phyloP scores from a whole-genome alignment of 2,329 filamentous ascomycete species.

The Pseudovirgaria hyperparasitica region DNA sequence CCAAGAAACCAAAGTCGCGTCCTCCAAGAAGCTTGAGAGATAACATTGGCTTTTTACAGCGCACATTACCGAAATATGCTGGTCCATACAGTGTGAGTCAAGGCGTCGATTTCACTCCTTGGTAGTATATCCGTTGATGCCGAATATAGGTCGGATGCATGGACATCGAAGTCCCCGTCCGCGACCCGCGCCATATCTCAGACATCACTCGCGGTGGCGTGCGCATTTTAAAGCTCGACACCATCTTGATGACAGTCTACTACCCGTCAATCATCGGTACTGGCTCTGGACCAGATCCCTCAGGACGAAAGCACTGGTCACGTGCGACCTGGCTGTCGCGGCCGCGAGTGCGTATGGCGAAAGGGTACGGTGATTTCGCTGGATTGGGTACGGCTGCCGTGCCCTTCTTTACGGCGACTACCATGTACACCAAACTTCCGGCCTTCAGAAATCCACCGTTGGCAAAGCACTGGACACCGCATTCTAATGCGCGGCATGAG shows the following conservation, averaged over 20 bases:
- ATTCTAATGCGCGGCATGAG: constrained; percentile 23
- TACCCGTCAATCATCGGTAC: constrained; percentile 44
- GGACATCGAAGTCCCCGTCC: constrained; percentile 41
- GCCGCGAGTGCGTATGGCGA: constrained; percentile 42
- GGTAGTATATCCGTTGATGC: constrained; percentile 4
- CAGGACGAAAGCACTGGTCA: constrained; percentile 32
- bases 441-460: constrained; percentile 49
- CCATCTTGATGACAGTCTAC: constrained; percentile 52
- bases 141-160: constrained; percentile 31
- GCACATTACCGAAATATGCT: constrained; percentile 36
- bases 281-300: constrained; percentile 24
- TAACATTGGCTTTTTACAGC: constrained; percentile 29
- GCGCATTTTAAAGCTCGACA: constrained; percentile 41
- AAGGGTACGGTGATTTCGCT: constrained; percentile 51
- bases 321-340: constrained; percentile 51
- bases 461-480: constrained; percentile 42
- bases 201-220: constrained; percentile 36
- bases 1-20: constrained; percentile 35
- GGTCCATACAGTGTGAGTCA: constrained; percentile 34
- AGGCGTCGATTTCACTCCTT: constrained; percentile 4
- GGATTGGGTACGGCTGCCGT: constrained; percentile 37
- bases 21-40: constrained; percentile 36
- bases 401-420: constrained; percentile 42
- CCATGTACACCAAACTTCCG: constrained; percentile 52
- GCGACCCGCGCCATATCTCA: constrained; percentile 34